A percentile compares a stretch with the other conserved stretches of the same genome.
phyloP scores from a whole-genome alignment of 1,139 yeast species.

The Suhomyces wounanorum region DNA sequence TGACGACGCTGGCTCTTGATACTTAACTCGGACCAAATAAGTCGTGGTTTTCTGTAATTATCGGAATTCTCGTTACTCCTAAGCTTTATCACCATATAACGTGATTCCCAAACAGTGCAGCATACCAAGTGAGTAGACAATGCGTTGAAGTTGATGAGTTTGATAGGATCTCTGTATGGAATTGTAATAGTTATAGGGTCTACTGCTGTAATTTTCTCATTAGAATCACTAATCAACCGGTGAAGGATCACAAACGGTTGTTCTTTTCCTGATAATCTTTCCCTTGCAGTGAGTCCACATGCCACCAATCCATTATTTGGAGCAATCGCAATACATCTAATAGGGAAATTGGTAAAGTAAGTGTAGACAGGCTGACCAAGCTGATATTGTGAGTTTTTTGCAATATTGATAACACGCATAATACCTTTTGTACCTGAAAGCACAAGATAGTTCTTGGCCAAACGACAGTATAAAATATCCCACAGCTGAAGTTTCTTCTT shows the following conservation, averaged over 20 bases:
- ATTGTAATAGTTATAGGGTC: conserved; percentile 73
- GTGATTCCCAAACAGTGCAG: conserved; percentile 79
- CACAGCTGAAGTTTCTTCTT: conserved; percentile 45
- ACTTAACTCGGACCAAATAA: conserved; percentile 47
- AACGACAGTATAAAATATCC: conserved; percentile 67
- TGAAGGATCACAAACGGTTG: conserved; percentile 81
- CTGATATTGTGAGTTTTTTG: conserved; percentile 31
- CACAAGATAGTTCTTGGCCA: conserved; percentile 61
- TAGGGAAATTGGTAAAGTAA: conserved; percentile 70
- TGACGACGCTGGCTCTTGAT: conserved; percentile 17
- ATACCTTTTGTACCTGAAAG: conserved; percentile 77
- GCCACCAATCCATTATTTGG: conserved; percentile 67
- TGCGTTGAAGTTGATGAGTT: conserved; percentile 67
- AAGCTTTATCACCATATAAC: conserved; percentile 77
- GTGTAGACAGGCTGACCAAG: conserved; percentile 69
- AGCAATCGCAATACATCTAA: conserved; percentile 74
- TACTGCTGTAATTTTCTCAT: conserved; percentile 30
- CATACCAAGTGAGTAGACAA: conserved; percentile 73
- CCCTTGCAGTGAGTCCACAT: conserved; percentile 81
- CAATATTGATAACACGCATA: conserved; percentile 63
- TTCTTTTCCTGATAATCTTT: conserved; percentile 66
- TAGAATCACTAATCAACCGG: conserved; percentile 33
- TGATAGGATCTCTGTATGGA: conserved; percentile 85
- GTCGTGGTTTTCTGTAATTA: conserved; percentile 59
- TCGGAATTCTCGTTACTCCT: conserved; percentile 34